Base-by-base conservation (phyloP, 2,329 filamentous ascomycete genomes). In the Camptophora hylomeconis region DNA sequence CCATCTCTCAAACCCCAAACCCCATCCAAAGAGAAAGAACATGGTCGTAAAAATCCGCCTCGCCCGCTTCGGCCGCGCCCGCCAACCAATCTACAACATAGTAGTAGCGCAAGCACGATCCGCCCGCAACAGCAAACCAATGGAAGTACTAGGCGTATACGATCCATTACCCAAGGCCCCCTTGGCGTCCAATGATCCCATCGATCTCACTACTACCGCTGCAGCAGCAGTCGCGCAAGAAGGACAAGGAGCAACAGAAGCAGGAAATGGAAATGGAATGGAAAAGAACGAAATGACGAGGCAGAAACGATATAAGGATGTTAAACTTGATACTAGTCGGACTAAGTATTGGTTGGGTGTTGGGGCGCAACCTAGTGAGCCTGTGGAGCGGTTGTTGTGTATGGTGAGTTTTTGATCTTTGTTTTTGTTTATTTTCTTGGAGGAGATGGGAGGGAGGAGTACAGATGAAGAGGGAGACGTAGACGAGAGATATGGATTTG, bases 281-380 rank as follows among this genome's bases (percentile, higher is more conserved):
- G 58, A 58, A 44, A 39, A 57, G 17, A 62, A 63, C 9, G 56
- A 65, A 22, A 61, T 62, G 39, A 52, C 55, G 39, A 48, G 54
- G 17, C 48, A 50, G 30, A 45, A 67, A n/a, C 72, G 80, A 32
- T 82, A 80, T 63, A 98, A 98, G 58, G 86, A 95, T 44, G 80
- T 98, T 51, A 76, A 82, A 48, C 67, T 98, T 9, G 89, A 98
- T 55, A 62, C 70, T 5, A 63, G 72, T 41, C 67, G 89, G 36
- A 80, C 87, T 33, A 77, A 79, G 55, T 98, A 98, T 62, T 98
- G 89, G 89, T 67, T 98, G 19, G 89, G 89, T 52, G 87, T 95
- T 3, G 89, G 89, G 1, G 89, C 89, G 32, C 89, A 98, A 60
- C 89, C 89, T 7, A 86, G 80, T 38, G 82, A 94, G 44, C 75